phyloP scores from a whole-genome alignment of 2,329 filamentous ascomycete species.

The Cadophora gregata region DNA sequence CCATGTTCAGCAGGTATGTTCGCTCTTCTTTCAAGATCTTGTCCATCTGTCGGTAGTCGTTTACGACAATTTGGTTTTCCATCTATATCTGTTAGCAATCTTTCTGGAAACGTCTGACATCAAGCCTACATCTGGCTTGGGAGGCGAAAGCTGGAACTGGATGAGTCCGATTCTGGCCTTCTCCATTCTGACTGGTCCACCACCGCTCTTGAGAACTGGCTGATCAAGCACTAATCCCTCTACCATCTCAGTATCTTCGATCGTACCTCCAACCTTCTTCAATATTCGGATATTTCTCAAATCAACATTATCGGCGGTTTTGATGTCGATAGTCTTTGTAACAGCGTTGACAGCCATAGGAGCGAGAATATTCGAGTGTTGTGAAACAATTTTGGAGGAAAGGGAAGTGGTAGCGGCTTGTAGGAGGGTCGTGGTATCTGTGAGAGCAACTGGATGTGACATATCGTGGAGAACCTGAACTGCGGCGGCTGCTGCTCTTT shows the following conservation, averaged over 20 bases:
- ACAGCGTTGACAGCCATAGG: conserved; percentile 98
- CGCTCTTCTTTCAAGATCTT: conserved; percentile 99
- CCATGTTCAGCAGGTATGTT: conserved; percentile 96
- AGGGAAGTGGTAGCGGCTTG: conserved; percentile 97
- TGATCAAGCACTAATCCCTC: conserved; percentile 94
- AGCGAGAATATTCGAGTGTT: conserved; percentile 93
- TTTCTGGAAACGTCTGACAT: not conserved
- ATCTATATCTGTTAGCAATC: conserved; percentile 61
- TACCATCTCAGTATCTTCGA: conserved; percentile 97
- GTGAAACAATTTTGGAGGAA: conserved; percentile 97
- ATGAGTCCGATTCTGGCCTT: conserved; percentile 97
- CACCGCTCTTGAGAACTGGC: conserved; percentile 89
- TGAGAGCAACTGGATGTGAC: conserved; percentile 90
- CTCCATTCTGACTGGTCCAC: conserved; percentile 90
- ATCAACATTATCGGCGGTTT: conserved; percentile 95
- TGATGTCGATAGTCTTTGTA: conserved; percentile 92
- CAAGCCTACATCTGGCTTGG: conserved; percentile 84
- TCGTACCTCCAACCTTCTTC: conserved; percentile 97
- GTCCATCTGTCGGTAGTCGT: conserved; percentile 99
- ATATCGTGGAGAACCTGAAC: conserved; percentile 93
- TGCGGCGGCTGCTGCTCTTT: conserved; percentile 87
- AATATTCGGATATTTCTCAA: conserved; percentile 95
- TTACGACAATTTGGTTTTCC: conserved; percentile 99
- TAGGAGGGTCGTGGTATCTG: conserved; percentile 86
- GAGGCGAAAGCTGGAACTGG: conserved; percentile 97